phyloP scores from a whole-genome alignment of 2,329 filamentous ascomycete genomes.

The Fusarium robinianum region DNA sequence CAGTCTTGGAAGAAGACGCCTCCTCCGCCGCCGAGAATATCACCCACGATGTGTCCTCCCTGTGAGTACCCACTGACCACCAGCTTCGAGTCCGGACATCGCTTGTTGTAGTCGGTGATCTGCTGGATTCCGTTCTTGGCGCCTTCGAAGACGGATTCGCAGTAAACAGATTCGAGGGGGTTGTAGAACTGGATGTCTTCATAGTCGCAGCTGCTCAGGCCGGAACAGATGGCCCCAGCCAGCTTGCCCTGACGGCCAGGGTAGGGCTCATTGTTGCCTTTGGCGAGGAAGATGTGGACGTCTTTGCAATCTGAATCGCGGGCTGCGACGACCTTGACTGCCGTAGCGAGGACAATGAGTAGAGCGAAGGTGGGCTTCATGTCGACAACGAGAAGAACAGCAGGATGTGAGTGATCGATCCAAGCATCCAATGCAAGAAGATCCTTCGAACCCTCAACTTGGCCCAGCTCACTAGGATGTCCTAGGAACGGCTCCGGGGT shows the following conservation, averaged over 20 bases:
- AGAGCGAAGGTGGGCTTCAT: constrained; percentile 11
- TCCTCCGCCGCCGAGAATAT: constrained; percentile 43
- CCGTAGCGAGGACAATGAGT: constrained; percentile 11
- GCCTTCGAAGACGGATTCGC: constrained; percentile 44
- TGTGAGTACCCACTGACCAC: constrained; percentile 50
- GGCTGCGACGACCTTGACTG: background rate
- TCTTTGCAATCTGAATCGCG: constrained; percentile 29
- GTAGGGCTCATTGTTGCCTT: constrained; percentile 40
- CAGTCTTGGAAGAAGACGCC: constrained; percentile 42
- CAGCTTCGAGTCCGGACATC: constrained; percentile 47
- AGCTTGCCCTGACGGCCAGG: constrained; percentile 38
- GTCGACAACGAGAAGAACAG: background rate
- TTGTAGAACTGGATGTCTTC: constrained; percentile 42
- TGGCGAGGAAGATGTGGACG: constrained; percentile 39
- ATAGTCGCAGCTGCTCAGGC: constrained; percentile 38
- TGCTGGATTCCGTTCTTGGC: constrained; percentile 42
- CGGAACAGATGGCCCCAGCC: constrained; percentile 35
- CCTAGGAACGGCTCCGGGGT: constrained; percentile 1
- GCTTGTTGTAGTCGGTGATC: constrained; percentile 46
- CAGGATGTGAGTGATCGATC: background rate
- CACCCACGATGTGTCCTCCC: constrained; percentile 46
- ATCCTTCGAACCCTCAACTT: constrained; percentile 2
- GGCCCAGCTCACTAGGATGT: constrained; percentile 2
- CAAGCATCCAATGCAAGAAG: too few relatives aligned
- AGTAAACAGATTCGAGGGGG: constrained; percentile 40